Conservation (phyloP, 2,329 filamentous ascomycete genomes). For the Aspergillus sp. region DNA sequence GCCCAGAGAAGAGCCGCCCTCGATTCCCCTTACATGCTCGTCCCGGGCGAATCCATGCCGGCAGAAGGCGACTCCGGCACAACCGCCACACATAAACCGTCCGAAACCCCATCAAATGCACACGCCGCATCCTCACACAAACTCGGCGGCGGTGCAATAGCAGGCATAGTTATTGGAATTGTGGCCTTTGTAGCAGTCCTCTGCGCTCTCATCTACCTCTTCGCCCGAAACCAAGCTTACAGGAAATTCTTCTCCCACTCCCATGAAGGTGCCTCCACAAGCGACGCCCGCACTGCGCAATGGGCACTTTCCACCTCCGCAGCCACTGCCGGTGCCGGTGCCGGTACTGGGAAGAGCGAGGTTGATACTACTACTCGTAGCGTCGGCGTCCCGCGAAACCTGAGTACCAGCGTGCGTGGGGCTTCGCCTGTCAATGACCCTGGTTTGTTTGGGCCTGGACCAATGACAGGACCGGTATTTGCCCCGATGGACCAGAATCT, state of each 20-base stretch:
- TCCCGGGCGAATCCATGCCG: constrained; percentile 58
- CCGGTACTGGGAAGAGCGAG: neutral
- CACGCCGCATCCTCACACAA: constrained; percentile 5
- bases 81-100: neutral
- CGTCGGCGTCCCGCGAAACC: neutral
- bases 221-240: constrained; percentile 38
- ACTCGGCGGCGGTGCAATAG: constrained; percentile 54
- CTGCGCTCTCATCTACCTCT: constrained; percentile 41
- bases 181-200: constrained; percentile 50
- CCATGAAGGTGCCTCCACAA: constrained; percentile 30
- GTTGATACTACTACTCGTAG: neutral
- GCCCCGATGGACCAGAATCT: neutral
- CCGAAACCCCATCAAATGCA: too few species aligned
- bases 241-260: constrained; percentile 32
- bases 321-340: neutral
- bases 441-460: neutral
- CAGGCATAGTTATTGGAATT: constrained; percentile 58
- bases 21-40: constrained; percentile 53
- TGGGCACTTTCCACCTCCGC: constrained; percentile 29
- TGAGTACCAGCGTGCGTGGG: neutral
- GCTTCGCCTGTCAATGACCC: neutral
- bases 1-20: constrained; percentile 50
- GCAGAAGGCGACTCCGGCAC: constrained; percentile 40
- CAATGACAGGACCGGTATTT: neutral
- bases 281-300: constrained; percentile 24